Conservation (phyloP, 176 grass and related monocot species). For the Oryza brachyantha region DNA sequence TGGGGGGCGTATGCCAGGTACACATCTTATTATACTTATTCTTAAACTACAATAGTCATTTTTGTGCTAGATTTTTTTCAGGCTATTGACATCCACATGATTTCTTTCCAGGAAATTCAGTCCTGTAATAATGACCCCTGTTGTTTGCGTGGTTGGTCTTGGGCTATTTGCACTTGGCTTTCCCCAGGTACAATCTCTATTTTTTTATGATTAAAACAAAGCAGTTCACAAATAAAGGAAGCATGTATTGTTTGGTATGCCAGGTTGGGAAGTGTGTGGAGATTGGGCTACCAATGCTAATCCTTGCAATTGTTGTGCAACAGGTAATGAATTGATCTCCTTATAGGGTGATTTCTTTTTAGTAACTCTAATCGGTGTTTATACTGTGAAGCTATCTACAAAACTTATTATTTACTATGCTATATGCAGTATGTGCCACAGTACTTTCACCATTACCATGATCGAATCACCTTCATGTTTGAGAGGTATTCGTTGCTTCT, state of each 20-base stretch:
- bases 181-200: conserved; percentile 69
- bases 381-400: conserved; percentile 7
- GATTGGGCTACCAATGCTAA: conserved; percentile 92
- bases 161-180: conserved; percentile 89
- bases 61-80: conserved; percentile 14
- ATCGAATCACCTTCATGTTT: conserved; percentile 47
- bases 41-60: conserved; percentile 4
- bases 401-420: conserved; percentile 21
- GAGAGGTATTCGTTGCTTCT: conserved; percentile 88
- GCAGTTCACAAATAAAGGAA: background rate
- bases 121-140: conserved; percentile 82
- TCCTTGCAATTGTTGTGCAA: conserved; percentile 69
- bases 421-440: conserved; percentile 62
- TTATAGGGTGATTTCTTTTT: background rate
- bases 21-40: conserved; percentile 6
- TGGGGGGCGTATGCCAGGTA: conserved; percentile 76
- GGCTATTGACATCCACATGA: conserved; percentile 13
- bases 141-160: conserved; percentile 91
- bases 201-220: conserved; percentile 14
- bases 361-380: conserved; percentile 12
- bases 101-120: conserved; percentile 66
- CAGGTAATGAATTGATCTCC: conserved; percentile 52
- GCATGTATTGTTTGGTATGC: conserved; percentile 28
- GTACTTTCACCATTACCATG: conserved; percentile 51
- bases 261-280: conserved; percentile 99